phyloP scores from a whole-genome alignment of 768 basidiomycete genomes.

The Nidularia pulvinata region DNA sequence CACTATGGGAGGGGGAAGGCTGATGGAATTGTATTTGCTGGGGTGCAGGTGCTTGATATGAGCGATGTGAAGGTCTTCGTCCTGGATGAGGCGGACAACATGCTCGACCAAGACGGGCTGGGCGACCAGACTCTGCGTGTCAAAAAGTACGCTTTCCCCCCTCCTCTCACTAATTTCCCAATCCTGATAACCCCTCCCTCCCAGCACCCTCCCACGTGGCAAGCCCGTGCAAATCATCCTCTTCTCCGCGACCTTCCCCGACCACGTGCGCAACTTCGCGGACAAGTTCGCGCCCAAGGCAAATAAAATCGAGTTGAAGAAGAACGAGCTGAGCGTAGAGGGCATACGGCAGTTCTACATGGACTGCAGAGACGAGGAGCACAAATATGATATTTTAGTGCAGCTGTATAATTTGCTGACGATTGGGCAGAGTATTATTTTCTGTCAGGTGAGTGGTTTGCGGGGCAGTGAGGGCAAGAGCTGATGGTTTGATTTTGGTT shows the following conservation, averaged over 20 bases:
- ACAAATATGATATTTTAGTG: constrained; percentile 96
- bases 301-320: constrained; percentile 95
- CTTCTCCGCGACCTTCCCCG: constrained; percentile 98
- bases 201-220: constrained; percentile 56
- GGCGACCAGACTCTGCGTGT: constrained; percentile 93
- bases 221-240: constrained; percentile 81
- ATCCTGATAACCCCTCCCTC: neutral
- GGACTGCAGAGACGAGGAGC: constrained; percentile 89
- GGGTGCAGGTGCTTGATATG: constrained; percentile 63
- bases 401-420: constrained; percentile 88
- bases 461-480: too few species aligned
- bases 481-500: neutral
- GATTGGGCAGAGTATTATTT: constrained; percentile 98
- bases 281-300: constrained; percentile 90
- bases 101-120: constrained; percentile 93
- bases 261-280: constrained; percentile 90
- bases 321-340: constrained; percentile 91
- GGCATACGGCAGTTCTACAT: constrained; percentile 98
- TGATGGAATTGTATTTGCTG: neutral
- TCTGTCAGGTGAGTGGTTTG: constrained; percentile 55
- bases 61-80: constrained; percentile 89
- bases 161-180: neutral
- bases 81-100: constrained; percentile 98
- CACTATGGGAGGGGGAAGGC: neutral
- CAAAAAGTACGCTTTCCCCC: constrained; percentile 69